Base-by-base conservation (phyloP, 2,329 filamentous ascomycete genomes). In the Alternaria dauci region DNA sequence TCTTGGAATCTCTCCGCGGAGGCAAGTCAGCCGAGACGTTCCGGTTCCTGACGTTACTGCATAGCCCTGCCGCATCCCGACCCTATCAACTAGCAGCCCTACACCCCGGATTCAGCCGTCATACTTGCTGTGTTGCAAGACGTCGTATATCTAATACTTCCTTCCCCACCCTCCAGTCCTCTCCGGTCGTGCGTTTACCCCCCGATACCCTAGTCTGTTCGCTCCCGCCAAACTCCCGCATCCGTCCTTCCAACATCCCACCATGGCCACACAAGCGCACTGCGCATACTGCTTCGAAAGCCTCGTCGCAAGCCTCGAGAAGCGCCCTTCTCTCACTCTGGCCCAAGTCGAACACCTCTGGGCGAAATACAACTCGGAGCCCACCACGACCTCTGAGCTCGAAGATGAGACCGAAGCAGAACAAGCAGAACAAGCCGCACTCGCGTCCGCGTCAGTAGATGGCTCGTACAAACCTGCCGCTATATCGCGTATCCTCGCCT, bases 251-350 rank as follows among this genome's bases (percentile, higher is more conserved):
- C 54, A 43, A 50, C 51, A 16, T 26, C 44, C 38, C 59, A 66
- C 44, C 55, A 98, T 98, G 94, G 94, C 95, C 50, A 90, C 91
- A 58, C 81, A 87, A 71, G 90, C 89, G 61, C 94, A 98, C 80
- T 97, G 94, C 80, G 88, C 94, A 73, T 94, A 90, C 80, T 97
- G 94, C 83, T 98, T 99, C 84, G 95, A 99, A 81, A 85, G 85
- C 41, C 88, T 99, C 38, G 85, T 88, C 51, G 90, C 94, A 55
- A 87, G 88, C 62, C 91, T 96, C 68, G 87, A 92, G 68, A 82
- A 86, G 65, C 89, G 90, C 63, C 84, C 89, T 59, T 82, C 91
- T 11, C 83, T 93, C 70, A 84, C 83, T 50, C 87, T 98, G 25
- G 78, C 83, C 43, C 84, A 90, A 65, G 85, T 97, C 61, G 87